Evolutionary conservation across 805 yeast genomes (phyloP).

Genomic region (Cyberlindnera veronae): DNA sequence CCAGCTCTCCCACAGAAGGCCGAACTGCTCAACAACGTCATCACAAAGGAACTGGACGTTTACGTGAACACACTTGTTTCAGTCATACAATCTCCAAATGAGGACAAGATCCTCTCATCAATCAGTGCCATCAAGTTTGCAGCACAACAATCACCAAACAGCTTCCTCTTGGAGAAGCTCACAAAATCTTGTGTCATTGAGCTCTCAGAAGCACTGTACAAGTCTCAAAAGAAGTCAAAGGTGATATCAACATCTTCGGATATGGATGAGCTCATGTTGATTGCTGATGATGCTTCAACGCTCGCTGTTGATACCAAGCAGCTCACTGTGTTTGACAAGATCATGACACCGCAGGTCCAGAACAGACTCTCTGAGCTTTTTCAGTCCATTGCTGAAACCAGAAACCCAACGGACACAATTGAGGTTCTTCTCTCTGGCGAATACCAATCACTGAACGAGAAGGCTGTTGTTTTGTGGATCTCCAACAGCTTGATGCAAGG

Average conservation of each 20-base stretch:
- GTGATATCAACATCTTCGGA: constrained; percentile 2
- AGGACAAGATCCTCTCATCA: constrained; percentile 19
- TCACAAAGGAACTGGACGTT: constrained; percentile 16
- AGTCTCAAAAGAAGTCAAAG: constrained; percentile 12
- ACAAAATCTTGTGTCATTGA: constrained; percentile 18
- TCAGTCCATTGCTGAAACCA: constrained; percentile 20
- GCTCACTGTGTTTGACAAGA: constrained; percentile 22
- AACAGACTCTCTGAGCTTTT: constrained; percentile 17
- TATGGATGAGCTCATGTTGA: constrained; percentile 20
- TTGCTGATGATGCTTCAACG: constrained; percentile 16
- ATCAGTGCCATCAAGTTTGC: constrained; percentile 22
- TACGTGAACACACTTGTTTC: constrained; percentile 19
- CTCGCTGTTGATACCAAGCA: constrained; percentile 2
- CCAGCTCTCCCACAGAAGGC: constrained; percentile 13
- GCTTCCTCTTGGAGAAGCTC: constrained; percentile 17
- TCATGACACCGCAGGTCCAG: constrained; percentile 25
- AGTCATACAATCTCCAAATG: constrained; percentile 26
- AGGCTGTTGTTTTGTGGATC: constrained; percentile 37
- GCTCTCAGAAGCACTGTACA: constrained; percentile 19
- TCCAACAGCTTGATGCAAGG: constrained; percentile 31
- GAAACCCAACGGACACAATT: constrained; percentile 18
- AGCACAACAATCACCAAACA: constrained; percentile 8
- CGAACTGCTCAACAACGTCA: constrained; percentile 11
- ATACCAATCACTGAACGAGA: constrained; percentile 15
- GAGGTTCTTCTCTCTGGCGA: constrained; percentile 23